Evolutionary conservation across 1,139 yeast species (phyloP).

Genomic region (Suhomyces kunorum): DNA sequence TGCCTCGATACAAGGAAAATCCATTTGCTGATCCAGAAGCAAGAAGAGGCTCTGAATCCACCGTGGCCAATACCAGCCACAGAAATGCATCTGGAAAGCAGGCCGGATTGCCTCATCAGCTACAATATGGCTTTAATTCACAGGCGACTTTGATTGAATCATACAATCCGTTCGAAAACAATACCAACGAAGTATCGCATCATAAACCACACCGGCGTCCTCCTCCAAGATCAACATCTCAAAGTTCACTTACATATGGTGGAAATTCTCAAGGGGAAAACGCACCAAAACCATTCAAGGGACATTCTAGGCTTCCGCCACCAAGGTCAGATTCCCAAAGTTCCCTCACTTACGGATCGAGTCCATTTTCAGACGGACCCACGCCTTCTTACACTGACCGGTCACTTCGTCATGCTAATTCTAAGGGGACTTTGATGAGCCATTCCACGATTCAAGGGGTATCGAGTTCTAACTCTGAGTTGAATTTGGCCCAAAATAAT

Average conservation of each 20-base stretch:
- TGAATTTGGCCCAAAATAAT: background rate
- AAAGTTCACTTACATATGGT: slow-evolving; percentile 6
- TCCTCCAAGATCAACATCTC: slow-evolving; percentile 6
- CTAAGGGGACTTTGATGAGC: background rate
- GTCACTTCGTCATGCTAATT: background rate
- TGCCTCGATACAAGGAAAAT: slow-evolving; percentile 3
- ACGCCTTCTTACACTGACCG: background rate
- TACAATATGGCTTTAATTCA: background rate
- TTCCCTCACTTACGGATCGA: slow-evolving; percentile 10
- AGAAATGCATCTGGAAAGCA: slow-evolving; percentile 3
- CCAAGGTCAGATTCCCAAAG: slow-evolving; percentile 13
- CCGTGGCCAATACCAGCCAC: background rate
- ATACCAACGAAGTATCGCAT: background rate
- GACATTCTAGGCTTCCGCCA: too few species aligned
- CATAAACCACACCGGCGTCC: slow-evolving; percentile 1
- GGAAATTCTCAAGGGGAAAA: background rate
- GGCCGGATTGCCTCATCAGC: slow-evolving; percentile 2
- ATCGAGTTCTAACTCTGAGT: background rate
- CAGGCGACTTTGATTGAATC: slow-evolving; percentile 3
- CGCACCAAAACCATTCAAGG: too few species aligned
- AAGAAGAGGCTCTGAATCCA: slow-evolving; percentile 2
- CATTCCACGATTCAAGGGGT: background rate
- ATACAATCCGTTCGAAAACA: slow-evolving; percentile 1
- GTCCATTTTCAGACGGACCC: slow-evolving; percentile 5
- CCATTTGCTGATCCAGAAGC: slow-evolving; percentile 8